These are phyloP conservation scores for Trichocladium uniseriatum DNA, from an alignment of 495 filamentous ascomycete genomes.

Conservation along the genomic window DNA sequence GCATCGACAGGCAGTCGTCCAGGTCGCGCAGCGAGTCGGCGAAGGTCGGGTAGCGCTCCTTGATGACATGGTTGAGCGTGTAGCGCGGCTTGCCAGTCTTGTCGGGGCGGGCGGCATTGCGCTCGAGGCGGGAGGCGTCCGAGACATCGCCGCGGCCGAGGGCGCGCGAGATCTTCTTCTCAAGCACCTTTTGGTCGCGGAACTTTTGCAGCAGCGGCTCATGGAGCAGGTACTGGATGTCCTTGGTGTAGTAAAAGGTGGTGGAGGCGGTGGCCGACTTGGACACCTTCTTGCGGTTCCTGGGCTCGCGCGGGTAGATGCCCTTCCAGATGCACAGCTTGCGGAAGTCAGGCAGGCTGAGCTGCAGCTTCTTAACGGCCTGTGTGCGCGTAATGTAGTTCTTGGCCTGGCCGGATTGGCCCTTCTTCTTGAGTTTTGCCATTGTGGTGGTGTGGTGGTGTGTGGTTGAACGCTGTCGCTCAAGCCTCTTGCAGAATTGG, in stretches of 20 bases:
- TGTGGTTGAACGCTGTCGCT: not conserved
- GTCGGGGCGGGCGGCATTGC: constrained; percentile 60
- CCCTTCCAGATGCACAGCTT: constrained; percentile 99
- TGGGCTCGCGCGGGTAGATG: constrained; percentile 93
- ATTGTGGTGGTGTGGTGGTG: constrained; percentile 38
- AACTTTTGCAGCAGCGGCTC: constrained; percentile 94
- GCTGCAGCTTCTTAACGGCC: constrained; percentile 93
- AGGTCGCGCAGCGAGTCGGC: constrained; percentile 89
- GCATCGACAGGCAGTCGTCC: constrained; percentile 91
- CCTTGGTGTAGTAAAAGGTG: constrained; percentile 98
- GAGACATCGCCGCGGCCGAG: constrained; percentile 83
- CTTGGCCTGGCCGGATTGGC: constrained; percentile 85
- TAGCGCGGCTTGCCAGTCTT: constrained; percentile 76
- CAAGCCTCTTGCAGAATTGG: not conserved
- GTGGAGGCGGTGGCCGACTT: constrained; percentile 82
- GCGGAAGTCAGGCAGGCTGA: constrained; percentile 93
- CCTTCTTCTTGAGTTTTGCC: constrained; percentile 91
- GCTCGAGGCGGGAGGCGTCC: constrained; percentile 62
- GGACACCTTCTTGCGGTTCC: constrained; percentile 91
- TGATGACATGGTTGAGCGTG: constrained; percentile 90
- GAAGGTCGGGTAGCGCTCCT: constrained; percentile 96
- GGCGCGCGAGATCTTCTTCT: constrained; percentile 90
- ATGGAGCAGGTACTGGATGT: constrained; percentile 95
- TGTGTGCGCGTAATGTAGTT: constrained; percentile 97
- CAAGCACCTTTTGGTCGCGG: constrained; percentile 88